Evolutionary conservation across 2,329 filamentous ascomycete genomes (phyloP).

Genomic region (Tricladium varicosporioides): DNA sequence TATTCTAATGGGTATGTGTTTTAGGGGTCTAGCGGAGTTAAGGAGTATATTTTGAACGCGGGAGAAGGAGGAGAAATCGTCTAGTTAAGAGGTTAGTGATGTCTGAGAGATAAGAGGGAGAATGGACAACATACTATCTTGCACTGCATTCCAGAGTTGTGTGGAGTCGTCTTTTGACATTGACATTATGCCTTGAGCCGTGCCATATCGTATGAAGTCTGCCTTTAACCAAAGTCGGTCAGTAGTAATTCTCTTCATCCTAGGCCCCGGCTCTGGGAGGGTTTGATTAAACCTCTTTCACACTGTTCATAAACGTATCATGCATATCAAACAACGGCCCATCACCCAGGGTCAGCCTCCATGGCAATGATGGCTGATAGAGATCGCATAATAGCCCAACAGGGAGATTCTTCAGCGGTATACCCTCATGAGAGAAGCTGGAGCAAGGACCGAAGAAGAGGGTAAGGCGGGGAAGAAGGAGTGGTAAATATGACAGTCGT

Average conservation of each 20-base stretch:
- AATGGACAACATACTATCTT: constrained; percentile 48
- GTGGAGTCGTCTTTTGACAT: constrained; percentile 67
- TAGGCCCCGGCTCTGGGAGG: not conserved
- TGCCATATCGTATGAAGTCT: constrained; percentile 68
- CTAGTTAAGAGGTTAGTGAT: constrained; percentile 38
- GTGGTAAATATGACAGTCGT: constrained; percentile 66
- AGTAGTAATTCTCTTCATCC: too few relatives aligned
- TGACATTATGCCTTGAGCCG: constrained; percentile 69
- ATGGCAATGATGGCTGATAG: constrained; percentile 54
- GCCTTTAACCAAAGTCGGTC: constrained; percentile 21
- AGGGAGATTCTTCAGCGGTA: constrained; percentile 69
- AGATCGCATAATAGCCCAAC: constrained; percentile 68
- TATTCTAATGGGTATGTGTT: constrained; percentile 81
- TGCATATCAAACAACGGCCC: constrained; percentile 52
- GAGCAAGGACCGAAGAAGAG: constrained; percentile 61
- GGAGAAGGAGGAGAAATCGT: constrained; percentile 71
- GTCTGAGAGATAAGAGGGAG: not conserved
- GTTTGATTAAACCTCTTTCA: constrained; percentile 53
- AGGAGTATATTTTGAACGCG: constrained; percentile 76
- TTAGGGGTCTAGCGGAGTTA: constrained; percentile 69
- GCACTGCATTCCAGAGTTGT: constrained; percentile 63
- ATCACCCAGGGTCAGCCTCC: constrained; percentile 58
- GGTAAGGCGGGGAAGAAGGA: constrained; percentile 60
- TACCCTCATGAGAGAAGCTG: constrained; percentile 62
- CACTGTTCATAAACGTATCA: constrained; percentile 66